Evolutionary conservation across 345 rosid genomes (phyloP).

Genomic region (Cochlearia excelsa): DNA sequence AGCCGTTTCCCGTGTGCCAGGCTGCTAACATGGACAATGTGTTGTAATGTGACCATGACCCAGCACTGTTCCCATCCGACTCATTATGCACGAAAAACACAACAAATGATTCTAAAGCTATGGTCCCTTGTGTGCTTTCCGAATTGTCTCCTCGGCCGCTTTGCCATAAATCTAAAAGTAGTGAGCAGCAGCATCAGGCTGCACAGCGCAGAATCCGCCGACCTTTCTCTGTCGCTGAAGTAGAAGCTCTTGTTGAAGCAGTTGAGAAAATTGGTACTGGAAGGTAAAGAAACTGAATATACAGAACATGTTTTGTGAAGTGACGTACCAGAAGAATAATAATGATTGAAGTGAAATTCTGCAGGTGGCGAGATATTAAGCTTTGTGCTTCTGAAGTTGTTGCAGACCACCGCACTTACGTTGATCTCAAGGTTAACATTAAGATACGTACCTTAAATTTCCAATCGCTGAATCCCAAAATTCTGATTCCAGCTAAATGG

Average conservation of each 20-base stretch:
- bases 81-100: constrained; percentile 40
- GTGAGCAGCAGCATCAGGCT: constrained; percentile 44
- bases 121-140: constrained; percentile 46
- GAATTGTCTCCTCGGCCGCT: constrained; percentile 49
- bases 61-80: constrained; percentile 58
- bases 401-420: constrained; percentile 91
- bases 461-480: not conserved
- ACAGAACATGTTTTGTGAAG: not conserved
- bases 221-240: constrained; percentile 95
- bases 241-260: constrained; percentile 92
- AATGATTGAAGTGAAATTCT: not conserved
- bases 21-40: constrained; percentile 24
- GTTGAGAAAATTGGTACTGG: constrained; percentile 98
- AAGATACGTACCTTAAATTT: too few relatives aligned
- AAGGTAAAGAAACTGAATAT: constrained; percentile 39
- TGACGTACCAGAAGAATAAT: not conserved
- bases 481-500: not conserved
- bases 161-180: constrained; percentile 59
- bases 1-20: constrained; percentile 38
- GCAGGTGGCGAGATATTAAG: constrained; percentile 96
- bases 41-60: constrained; percentile 69
- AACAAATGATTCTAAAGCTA: constrained; percentile 49
- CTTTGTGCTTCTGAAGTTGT: constrained; percentile 61
- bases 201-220: constrained; percentile 91
- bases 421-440: constrained; percentile 72